Conservation (phyloP, 176 grass and related monocot species). For the Elymus sibiricus region DNA sequence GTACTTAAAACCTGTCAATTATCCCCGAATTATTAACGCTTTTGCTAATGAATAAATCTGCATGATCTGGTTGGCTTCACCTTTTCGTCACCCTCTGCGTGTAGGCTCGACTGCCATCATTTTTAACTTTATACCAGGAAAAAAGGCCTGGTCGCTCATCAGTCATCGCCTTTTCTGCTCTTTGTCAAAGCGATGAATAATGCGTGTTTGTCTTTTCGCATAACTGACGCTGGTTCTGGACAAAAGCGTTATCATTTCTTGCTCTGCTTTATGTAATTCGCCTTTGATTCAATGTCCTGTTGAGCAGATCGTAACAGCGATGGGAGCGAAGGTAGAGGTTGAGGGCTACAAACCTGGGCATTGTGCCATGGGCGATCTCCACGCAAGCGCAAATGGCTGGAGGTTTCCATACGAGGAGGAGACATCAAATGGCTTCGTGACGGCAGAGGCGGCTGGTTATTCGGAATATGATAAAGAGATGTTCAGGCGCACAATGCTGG, state of each 20-base stretch:
- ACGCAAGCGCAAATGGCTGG: background rate
- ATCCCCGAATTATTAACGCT: background rate
- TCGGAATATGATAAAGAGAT: slow-evolving; percentile 11
- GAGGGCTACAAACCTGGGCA: background rate
- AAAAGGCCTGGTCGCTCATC: background rate
- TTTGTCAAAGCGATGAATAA: background rate
- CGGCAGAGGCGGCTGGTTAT: background rate
- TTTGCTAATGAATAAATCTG: background rate
- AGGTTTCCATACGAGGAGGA: slow-evolving; percentile 11
- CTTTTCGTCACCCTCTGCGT: background rate
- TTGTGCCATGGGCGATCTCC: background rate
- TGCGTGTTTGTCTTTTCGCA: background rate
- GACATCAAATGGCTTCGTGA: background rate
- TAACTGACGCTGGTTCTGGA: background rate
- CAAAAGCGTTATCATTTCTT: slow-evolving; percentile 18
- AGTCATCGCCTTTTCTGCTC: background rate
- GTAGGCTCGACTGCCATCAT: background rate
- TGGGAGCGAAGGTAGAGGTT: slow-evolving; percentile 12
- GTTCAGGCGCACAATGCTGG: slow-evolving; percentile 27
- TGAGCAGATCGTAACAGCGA: background rate
- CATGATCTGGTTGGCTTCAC: background rate
- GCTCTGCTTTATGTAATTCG: slow-evolving; percentile 27
- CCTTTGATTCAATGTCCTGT: background rate
- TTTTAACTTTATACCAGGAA: slow-evolving; percentile 1
- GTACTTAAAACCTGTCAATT: background rate